phyloP scores from a whole-genome alignment of 1,284 basidiomycete species.

The Prillingera fragicola region DNA sequence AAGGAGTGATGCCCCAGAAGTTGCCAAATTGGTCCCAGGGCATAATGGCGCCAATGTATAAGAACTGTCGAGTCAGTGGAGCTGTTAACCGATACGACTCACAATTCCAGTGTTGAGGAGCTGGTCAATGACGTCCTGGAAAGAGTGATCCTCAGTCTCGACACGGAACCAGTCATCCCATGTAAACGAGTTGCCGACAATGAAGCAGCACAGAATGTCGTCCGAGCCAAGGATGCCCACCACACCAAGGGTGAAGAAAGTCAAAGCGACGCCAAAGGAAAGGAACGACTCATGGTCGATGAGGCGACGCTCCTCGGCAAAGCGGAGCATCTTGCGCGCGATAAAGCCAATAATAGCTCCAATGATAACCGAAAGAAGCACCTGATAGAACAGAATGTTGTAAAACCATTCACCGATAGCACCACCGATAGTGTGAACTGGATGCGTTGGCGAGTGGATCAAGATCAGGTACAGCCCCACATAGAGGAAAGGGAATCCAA shows the following conservation, averaged over 20 bases:
- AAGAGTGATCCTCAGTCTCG: constrained; percentile 52
- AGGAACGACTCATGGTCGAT: constrained; percentile 49
- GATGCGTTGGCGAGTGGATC: constrained; percentile 50
- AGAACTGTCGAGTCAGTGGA: constrained; percentile 52
- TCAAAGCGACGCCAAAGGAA: constrained; percentile 44
- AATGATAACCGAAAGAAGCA: constrained; percentile 68
- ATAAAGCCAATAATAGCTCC: constrained; percentile 70
- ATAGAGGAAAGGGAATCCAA: constrained; percentile 92
- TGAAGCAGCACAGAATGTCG: constrained; percentile 62
- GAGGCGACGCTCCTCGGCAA: constrained; percentile 31
- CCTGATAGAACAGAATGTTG: constrained; percentile 44
- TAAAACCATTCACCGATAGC: constrained; percentile 58
- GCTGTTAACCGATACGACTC: too few relatives aligned
- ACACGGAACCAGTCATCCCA: constrained; percentile 51
- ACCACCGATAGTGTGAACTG: constrained; percentile 49
- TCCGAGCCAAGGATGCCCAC: constrained; percentile 83
- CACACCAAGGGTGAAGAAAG: constrained; percentile 68
- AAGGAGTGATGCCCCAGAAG: constrained; percentile 59
- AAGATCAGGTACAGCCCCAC: constrained; percentile 80
- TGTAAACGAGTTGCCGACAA: constrained; percentile 43
- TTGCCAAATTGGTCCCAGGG: constrained; percentile 55
- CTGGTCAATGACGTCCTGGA: constrained; percentile 55
- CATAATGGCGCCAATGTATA: constrained; percentile 89
- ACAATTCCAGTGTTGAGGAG: constrained; percentile 49
- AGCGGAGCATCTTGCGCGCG: constrained; percentile 36